These are phyloP conservation scores for Coprinopsis marcescibilis DNA, from an alignment of 768 basidiomycete species.

Conservation along the genomic window DNA sequence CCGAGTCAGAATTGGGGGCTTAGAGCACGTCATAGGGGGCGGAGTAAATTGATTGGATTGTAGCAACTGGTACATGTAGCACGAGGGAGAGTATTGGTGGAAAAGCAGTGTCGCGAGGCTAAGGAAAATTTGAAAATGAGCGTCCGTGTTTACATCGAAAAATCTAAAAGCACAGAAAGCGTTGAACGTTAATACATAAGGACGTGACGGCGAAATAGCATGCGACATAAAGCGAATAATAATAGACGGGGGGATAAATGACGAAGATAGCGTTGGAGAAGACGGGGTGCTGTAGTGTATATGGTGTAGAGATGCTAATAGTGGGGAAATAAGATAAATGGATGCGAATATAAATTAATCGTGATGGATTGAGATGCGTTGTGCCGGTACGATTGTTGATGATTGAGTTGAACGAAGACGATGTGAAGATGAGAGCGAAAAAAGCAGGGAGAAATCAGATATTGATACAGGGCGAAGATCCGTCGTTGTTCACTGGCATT, in stretches of 20 bases:
- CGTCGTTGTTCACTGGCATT: constrained; percentile 49
- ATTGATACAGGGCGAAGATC: constrained; percentile 27
- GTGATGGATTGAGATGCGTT: not conserved
- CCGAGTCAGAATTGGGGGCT: not conserved
- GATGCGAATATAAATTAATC: not conserved
- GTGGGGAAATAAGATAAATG: not conserved
- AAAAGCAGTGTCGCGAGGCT: not conserved
- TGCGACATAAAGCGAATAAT: not conserved
- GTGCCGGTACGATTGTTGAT: too few species aligned
- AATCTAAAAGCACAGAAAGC: not conserved
- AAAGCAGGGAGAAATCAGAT: constrained; percentile 14
- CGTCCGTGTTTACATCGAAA: not conserved
- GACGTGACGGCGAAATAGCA: not conserved
- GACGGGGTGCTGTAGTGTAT: not conserved
- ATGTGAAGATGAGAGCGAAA: not conserved
- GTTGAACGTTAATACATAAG: not conserved
- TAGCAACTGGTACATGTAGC: too few species aligned
- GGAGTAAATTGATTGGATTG: too few species aligned
- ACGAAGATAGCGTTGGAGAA: not conserved
- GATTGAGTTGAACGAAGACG: not conserved
- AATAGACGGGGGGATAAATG: constrained; percentile 1
- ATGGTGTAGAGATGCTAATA: not conserved
- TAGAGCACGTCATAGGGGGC: too few species aligned
- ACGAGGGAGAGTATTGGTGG: too few species aligned
- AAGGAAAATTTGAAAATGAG: not conserved